phyloP scores from a whole-genome alignment of 306 rosid species.

The Cicer judaicum region DNA sequence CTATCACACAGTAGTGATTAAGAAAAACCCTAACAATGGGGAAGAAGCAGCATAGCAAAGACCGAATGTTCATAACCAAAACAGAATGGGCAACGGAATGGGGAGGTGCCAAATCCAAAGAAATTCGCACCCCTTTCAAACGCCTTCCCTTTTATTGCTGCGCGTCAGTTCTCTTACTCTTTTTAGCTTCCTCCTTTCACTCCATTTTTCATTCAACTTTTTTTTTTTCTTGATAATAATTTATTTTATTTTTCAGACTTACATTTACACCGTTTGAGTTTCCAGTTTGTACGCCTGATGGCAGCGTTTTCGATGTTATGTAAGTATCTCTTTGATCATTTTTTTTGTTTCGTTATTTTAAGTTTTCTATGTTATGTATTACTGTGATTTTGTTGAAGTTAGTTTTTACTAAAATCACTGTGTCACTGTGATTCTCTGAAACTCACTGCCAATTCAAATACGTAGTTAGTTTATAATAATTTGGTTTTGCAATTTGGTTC shows the following conservation, averaged over 20 bases:
- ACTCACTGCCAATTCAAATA: neutral
- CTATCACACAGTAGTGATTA: neutral
- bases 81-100: conserved; percentile 99
- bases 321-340: conserved; percentile 42
- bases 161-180: conserved; percentile 57
- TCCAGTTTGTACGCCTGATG: conserved; percentile 91
- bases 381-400: neutral
- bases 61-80: conserved; percentile 86
- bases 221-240: neutral
- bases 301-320: conserved; percentile 77
- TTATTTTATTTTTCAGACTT: conserved; percentile 55
- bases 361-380: neutral
- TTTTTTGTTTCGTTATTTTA: neutral
- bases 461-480: neutral
- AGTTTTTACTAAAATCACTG: neutral
- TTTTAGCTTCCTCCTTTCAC: neutral
- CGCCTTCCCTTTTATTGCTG: conserved; percentile 98
- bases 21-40: conserved; percentile 68
- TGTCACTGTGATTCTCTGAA: neutral
- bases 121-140: conserved; percentile 72
- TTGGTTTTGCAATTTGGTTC: conserved; percentile 41
- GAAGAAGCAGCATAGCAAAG: conserved; percentile 97
- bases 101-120: conserved; percentile 94
- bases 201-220: neutral
- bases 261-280: conserved; percentile 88